phyloP scores from a whole-genome alignment of 1,139 yeast species.

The Ogataea hybrid region DNA sequence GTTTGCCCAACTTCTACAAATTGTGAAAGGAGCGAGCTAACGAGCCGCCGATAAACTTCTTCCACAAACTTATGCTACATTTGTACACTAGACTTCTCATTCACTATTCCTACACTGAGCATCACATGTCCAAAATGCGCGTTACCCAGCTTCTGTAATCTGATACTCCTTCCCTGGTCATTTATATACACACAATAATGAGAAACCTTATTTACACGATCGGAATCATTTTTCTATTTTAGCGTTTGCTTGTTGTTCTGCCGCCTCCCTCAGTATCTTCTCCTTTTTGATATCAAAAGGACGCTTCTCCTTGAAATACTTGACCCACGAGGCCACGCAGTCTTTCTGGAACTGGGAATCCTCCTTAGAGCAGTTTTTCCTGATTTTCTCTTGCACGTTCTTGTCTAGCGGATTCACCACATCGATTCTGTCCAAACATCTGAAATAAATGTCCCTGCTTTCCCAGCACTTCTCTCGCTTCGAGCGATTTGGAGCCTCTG shows the following conservation, averaged over 20 bases:
- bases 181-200: background rate
- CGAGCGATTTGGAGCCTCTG: slow-evolving; percentile 48
- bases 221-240: background rate
- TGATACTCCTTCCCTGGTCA: background rate
- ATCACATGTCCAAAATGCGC: no score
- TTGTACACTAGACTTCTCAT: no score
- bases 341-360: slow-evolving; percentile 47
- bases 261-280: slow-evolving; percentile 50
- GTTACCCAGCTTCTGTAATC: no score
- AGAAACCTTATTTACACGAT: slow-evolving; percentile 2
- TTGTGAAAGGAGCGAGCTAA: background rate
- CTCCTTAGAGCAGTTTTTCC: slow-evolving; percentile 42
- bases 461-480: slow-evolving; percentile 67
- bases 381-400: slow-evolving; percentile 31
- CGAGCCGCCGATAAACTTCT: no score
- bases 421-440: slow-evolving; percentile 53
- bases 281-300: slow-evolving; percentile 55
- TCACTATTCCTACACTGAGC: no score
- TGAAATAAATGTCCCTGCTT: slow-evolving; percentile 56
- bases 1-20: slow-evolving; percentile 13
- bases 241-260: slow-evolving; percentile 46
- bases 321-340: slow-evolving; percentile 68
- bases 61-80: no score
- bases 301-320: slow-evolving; percentile 66
- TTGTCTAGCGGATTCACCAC: slow-evolving; percentile 50